Percentiles rank a stretch among this genome's conserved stretches.
phyloP scores from a whole-genome alignment of 345 rosid genomes.

The Erodium maritimum region DNA sequence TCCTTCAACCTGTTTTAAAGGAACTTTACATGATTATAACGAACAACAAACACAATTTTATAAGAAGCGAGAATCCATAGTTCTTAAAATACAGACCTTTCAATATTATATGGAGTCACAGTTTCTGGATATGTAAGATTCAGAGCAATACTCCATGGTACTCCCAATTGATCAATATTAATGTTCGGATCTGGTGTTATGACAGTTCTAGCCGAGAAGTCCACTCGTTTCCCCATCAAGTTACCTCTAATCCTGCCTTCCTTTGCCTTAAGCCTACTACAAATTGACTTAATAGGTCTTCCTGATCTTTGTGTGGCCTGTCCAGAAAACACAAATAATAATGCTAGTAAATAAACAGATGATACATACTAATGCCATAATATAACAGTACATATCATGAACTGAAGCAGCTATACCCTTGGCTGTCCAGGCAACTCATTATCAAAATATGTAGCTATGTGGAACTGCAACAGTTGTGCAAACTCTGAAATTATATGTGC shows the following conservation, averaged over 20 bases:
- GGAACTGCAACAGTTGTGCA: slow-evolving; percentile 88
- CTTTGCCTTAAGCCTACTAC: slow-evolving; percentile 95
- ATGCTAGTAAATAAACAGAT: not conserved
- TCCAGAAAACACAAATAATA: slow-evolving; percentile 10
- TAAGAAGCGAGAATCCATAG: not conserved
- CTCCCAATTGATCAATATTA: slow-evolving; percentile 88
- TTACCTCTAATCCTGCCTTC: slow-evolving; percentile 96
- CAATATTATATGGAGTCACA: slow-evolving; percentile 93
- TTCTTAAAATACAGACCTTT: slow-evolving; percentile 35
- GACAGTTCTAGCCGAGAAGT: slow-evolving; percentile 96
- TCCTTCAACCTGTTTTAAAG: slow-evolving; percentile 57
- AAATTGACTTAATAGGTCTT: slow-evolving; percentile 89
- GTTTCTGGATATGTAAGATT: slow-evolving; percentile 95
- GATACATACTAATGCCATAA: not conserved
- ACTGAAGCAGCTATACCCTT: slow-evolving; percentile 42
- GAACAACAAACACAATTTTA: not conserved
- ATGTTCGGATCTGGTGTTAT: slow-evolving; percentile 97
- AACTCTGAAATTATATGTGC: slow-evolving; percentile 96
- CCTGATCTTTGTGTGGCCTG: slow-evolving; percentile 99
- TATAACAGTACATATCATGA: not conserved
- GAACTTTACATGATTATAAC: not conserved
- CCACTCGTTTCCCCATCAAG: slow-evolving; percentile 97
- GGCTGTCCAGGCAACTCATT: slow-evolving; percentile 98
- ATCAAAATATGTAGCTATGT: slow-evolving; percentile 90
- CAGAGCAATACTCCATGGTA: slow-evolving; percentile 95